Evolutionary conservation across 805 yeast species (phyloP), one percentile per base, ranked within the genome.

Genomic region (Millerozyma miso): DNA sequence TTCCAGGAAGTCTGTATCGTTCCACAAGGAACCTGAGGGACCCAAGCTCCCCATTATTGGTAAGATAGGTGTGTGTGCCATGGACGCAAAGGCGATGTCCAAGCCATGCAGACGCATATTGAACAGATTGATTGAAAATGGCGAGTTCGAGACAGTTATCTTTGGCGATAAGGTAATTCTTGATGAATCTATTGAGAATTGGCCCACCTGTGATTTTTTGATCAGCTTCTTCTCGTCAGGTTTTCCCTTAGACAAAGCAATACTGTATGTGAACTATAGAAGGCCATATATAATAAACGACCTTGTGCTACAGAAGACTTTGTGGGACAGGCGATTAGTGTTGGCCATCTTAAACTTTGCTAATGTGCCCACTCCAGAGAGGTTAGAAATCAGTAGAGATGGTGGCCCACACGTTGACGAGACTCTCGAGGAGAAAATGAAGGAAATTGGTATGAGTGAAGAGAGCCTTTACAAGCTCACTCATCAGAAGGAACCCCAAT

Each of bases 171-270:
- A 93, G 64, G 97, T 89, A 18, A 91, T 93, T 40, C 67, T 93
- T 43, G 99, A 93, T 63, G 99, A 95, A 67, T 69, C 72, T 77
- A 79, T 93, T 45, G 98, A 93, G 67, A 88, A 89, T 60, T 93
- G 99, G 99, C 99, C 99, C 32, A 88, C 96, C 31, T 93, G 99
- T 69, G 99, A 93, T 61, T 93, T 88, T 56, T 72, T 93, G 48
- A 87, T 93, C 47, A 83, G 91, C 51, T 93, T 93, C 64, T 93
- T 93, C 63, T 86, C 96, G n/a, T 79, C 81, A 23, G 99, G 99
- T 0, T 93, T 93, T 66, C 99, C 99, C 0, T 71, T 93, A 35
- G 95, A 91, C 53, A 93, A 93, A 63, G 99, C 99, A 2, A 91
- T 93, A 45, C 76, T 82, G 17, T 93, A 93, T 56, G 96, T 82